phyloP scores from a whole-genome alignment of 2,329 filamentous ascomycete species.

The Dactylonectria macrodidyma region DNA sequence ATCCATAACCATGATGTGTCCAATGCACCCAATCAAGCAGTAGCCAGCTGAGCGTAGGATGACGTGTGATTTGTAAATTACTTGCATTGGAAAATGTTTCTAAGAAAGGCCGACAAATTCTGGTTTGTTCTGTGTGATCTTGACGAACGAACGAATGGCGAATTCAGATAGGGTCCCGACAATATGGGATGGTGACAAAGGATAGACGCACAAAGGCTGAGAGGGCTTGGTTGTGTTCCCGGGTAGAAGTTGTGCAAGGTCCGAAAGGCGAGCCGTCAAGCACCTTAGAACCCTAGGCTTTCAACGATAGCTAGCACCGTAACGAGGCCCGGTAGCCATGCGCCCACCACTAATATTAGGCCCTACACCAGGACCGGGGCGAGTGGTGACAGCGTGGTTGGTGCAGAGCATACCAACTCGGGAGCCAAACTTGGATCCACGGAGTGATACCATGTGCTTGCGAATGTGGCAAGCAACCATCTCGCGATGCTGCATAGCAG shows the following conservation, averaged over 20 bases:
- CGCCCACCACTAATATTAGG: constrained; percentile 70
- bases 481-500: constrained; percentile 89
- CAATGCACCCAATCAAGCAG: constrained; percentile 68
- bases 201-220: constrained; percentile 39
- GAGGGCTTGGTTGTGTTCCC: constrained; percentile 16
- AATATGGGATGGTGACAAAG: constrained; percentile 44
- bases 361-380: constrained; percentile 87
- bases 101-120: constrained; percentile 63
- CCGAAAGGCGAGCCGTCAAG: not conserved
- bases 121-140: constrained; percentile 56
- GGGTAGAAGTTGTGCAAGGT: constrained; percentile 1
- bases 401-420: constrained; percentile 99
- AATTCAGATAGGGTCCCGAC: constrained; percentile 49
- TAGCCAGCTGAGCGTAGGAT: constrained; percentile 70
- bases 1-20: constrained; percentile 74
- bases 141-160: constrained; percentile 51
- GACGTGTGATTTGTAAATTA: constrained; percentile 69
- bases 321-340: constrained; percentile 72
- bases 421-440: constrained; percentile 98
- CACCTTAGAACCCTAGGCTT: constrained; percentile 1
- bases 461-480: constrained; percentile 94
- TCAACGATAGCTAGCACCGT: constrained; percentile 71
- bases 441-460: constrained; percentile 99
- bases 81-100: constrained; percentile 66
- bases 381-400: constrained; percentile 90